These are phyloP conservation scores for Ilyonectria destructans DNA, from an alignment of 2,329 filamentous ascomycete genomes.

Conservation along the genomic window DNA sequence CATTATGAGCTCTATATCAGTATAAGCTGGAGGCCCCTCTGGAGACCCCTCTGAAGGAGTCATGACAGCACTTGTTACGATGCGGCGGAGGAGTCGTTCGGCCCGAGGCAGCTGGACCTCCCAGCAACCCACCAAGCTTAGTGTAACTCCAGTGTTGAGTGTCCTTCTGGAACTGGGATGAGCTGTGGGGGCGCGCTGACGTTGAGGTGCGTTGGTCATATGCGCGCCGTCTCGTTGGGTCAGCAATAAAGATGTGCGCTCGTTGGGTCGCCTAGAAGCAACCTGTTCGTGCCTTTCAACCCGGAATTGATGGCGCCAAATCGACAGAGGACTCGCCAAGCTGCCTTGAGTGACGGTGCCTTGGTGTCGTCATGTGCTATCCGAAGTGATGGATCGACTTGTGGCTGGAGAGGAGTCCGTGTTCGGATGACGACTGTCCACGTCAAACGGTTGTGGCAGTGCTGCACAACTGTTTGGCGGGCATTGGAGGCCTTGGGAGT, in stretches of 20 bases:
- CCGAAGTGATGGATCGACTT: background rate
- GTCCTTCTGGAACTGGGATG: background rate
- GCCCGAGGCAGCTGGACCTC: background rate
- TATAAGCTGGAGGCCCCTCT: background rate
- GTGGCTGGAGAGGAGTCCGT: slow-evolving; percentile 19
- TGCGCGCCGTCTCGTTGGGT: slow-evolving; percentile 9
- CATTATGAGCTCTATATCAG: background rate
- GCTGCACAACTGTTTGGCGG: slow-evolving; percentile 1
- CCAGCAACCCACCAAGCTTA: background rate
- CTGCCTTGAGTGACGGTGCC: background rate
- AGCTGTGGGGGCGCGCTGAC: slow-evolving; percentile 19
- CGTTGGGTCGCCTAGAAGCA: background rate
- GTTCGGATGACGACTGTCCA: slow-evolving; percentile 3
- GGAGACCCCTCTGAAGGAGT: background rate
- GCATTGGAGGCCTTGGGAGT: background rate
- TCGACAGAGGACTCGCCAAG: background rate
- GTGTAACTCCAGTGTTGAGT: background rate
- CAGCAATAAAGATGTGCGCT: background rate
- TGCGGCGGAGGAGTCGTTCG: background rate
- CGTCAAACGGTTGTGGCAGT: slow-evolving; percentile 24
- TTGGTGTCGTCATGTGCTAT: slow-evolving; percentile 10
- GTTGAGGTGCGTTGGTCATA: slow-evolving; percentile 28
- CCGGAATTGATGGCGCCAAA: background rate
- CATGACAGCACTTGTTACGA: background rate
- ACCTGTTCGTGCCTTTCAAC: background rate